Evolutionary conservation across 1,139 yeast genomes (phyloP).

Genomic region (Hemisphaericaspora xylofermentans): DNA sequence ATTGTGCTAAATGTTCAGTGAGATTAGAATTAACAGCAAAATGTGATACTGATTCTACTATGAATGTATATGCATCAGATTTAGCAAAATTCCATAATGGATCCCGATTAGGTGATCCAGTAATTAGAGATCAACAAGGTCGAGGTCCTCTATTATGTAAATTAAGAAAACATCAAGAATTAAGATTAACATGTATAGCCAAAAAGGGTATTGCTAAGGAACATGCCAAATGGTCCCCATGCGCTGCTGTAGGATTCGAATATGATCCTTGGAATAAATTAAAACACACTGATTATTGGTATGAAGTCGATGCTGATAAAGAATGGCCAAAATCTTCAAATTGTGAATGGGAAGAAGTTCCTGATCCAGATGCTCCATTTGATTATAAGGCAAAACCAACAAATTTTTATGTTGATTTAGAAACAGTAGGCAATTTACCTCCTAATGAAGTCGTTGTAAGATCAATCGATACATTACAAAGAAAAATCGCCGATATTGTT

Average conservation of each 20-base stretch:
- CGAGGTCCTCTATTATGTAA: conserved; percentile 90
- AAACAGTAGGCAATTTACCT: conserved; percentile 84
- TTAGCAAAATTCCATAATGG: conserved; percentile 55
- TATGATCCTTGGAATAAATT: conserved; percentile 99
- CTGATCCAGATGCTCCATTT: conserved; percentile 82
- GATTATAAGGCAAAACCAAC: conserved; percentile 83
- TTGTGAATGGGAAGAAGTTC: conserved; percentile 95
- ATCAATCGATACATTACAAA: conserved; percentile 81
- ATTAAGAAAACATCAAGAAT: conserved; percentile 88
- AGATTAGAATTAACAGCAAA: conserved; percentile 81
- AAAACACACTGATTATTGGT: conserved; percentile 95
- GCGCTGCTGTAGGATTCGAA: conserved; percentile 96
- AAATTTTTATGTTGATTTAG: conserved; percentile 83
- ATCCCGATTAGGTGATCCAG: conserved; percentile 71
- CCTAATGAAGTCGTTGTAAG: conserved; percentile 87
- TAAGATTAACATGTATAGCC: conserved; percentile 87
- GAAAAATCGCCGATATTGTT: conserved; percentile 86
- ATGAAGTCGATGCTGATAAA: conserved; percentile 78
- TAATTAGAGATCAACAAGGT: conserved; percentile 70
- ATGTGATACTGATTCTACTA: conserved; percentile 84
- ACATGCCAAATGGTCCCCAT: conserved; percentile 98
- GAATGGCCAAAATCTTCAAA: conserved; percentile 94
- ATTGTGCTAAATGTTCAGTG: conserved; percentile 93
- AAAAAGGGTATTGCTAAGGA: conserved; percentile 98
- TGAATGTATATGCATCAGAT: conserved; percentile 89